These are phyloP conservation scores for Leptodermis oblonga DNA, from an alignment of 257 asterid genomes.

Conservation along the genomic window DNA sequence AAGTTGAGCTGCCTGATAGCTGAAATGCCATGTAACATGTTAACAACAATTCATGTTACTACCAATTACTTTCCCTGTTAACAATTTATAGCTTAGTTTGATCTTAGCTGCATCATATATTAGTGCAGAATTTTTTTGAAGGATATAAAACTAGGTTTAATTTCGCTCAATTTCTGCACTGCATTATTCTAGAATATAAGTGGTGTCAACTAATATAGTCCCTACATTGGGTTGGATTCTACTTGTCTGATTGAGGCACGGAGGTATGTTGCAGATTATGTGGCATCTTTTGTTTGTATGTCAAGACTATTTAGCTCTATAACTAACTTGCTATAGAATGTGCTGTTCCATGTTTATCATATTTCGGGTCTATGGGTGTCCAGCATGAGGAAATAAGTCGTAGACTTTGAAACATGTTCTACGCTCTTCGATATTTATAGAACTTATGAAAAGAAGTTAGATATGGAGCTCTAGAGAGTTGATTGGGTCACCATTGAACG, in stretches of 20 bases:
- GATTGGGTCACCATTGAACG: not conserved
- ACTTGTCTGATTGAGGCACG: not conserved
- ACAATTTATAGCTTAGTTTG: not conserved
- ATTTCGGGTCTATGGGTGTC: not conserved
- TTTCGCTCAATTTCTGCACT: not conserved
- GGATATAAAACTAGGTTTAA: not conserved
- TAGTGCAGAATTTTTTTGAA: not conserved
- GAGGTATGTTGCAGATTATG: not conserved
- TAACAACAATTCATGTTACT: too few species aligned
- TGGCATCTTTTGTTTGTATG: not conserved
- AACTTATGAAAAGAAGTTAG: too few species aligned
- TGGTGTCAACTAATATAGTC: not conserved
- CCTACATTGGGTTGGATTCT: not conserved
- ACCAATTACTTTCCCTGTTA: not conserved
- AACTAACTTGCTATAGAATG: not conserved
- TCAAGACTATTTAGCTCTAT: not conserved
- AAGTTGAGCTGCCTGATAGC: conserved; percentile 2
- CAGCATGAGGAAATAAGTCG: too few species aligned
- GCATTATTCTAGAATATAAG: not conserved
- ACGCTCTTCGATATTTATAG: too few species aligned
- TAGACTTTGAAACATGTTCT: too few species aligned
- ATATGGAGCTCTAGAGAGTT: not conserved
- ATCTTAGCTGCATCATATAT: not conserved
- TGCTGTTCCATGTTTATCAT: not conserved
- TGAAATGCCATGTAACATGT: not conserved